Evolutionary conservation across 2,329 filamentous ascomycete genomes (phyloP).

Genomic region (Stachybotrys chlorohalonatus): DNA sequence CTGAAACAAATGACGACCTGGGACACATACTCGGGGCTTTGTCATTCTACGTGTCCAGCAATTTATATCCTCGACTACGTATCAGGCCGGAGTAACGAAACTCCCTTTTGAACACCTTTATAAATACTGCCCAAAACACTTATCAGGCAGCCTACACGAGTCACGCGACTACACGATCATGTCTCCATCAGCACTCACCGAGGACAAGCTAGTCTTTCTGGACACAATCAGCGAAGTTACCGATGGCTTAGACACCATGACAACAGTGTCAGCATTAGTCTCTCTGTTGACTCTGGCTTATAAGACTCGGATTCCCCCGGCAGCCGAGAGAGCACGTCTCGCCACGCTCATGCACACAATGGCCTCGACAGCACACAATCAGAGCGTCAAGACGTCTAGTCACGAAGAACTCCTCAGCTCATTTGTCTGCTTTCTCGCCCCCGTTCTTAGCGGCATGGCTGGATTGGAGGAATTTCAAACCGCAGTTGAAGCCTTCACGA

Average conservation of each 20-base stretch:
- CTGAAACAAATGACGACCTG: background rate
- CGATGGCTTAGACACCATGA: slow-evolving; percentile 19
- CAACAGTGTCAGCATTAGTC: slow-evolving; percentile 21
- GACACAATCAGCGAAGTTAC: slow-evolving; percentile 20
- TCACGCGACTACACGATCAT: slow-evolving; percentile 3
- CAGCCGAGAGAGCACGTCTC: slow-evolving; percentile 17
- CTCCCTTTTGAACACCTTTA: background rate
- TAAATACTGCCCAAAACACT: background rate
- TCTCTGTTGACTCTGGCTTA: slow-evolving; percentile 23
- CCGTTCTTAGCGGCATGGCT: slow-evolving; percentile 25
- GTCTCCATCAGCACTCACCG: slow-evolving; percentile 10
- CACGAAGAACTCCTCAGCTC: slow-evolving; percentile 19
- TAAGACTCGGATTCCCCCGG: slow-evolving; percentile 15
- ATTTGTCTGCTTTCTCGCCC: slow-evolving; percentile 16
- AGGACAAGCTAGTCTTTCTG: slow-evolving; percentile 11
- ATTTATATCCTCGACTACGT: background rate
- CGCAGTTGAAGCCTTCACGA: slow-evolving; percentile 19
- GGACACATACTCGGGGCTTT: background rate
- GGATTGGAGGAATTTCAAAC: slow-evolving; percentile 21
- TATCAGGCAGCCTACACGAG: background rate
- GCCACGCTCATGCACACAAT: slow-evolving; percentile 23
- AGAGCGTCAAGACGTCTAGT: slow-evolving; percentile 7
- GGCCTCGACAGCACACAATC: slow-evolving; percentile 10
- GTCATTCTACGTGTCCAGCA: background rate
- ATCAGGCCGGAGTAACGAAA: background rate